Percentiles rank a stretch among this genome's conserved stretches.
Conservation (phyloP, 2,329 filamentous ascomycete genomes). For the Phoma sp. region DNA sequence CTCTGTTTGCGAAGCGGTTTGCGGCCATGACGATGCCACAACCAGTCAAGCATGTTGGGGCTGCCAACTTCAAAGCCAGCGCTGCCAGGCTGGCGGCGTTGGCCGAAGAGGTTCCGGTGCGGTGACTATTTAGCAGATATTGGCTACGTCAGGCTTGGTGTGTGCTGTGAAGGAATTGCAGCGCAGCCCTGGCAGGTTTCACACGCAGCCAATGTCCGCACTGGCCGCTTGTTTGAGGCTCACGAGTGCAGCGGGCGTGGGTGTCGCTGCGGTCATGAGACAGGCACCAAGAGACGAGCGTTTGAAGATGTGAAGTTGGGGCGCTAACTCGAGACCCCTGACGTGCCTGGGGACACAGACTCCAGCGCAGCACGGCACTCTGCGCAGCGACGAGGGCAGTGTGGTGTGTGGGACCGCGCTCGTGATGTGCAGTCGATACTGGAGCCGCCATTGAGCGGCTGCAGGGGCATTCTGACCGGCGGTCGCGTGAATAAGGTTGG, state of each 20-base stretch:
- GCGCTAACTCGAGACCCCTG: conserved; percentile 11
- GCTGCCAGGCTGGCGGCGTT: not conserved
- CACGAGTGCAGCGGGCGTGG: conserved; percentile 3
- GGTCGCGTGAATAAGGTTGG: conserved; percentile 10
- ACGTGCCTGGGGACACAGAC: conserved; percentile 1
- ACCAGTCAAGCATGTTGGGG: not conserved
- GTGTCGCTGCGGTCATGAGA: conserved; percentile 14
- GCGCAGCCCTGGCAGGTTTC: not conserved
- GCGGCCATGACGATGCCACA: not conserved
- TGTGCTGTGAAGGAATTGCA: not conserved
- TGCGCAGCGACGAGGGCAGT: not conserved
- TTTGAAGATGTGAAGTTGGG: conserved; percentile 8
- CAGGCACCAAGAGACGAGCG: conserved; percentile 6
- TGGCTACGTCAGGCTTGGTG: conserved; percentile 4
- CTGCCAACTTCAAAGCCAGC: not conserved
- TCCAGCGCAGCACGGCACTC: not conserved
- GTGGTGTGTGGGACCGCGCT: conserved; percentile 1
- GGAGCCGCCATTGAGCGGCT: conserved; percentile 9
- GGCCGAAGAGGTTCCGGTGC: conserved; percentile 1
- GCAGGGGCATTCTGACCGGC: conserved; percentile 1
- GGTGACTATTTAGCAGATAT: not conserved
- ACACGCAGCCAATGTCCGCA: conserved; percentile 8
- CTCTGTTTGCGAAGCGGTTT: not conserved
- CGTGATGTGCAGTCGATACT: conserved; percentile 4
- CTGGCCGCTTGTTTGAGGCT: conserved; percentile 11